Evolutionary conservation across 805 yeast species (phyloP), one percentile per base, ranked within the genome.

Genomic region (Kurtzmaniella cleridarum): DNA sequence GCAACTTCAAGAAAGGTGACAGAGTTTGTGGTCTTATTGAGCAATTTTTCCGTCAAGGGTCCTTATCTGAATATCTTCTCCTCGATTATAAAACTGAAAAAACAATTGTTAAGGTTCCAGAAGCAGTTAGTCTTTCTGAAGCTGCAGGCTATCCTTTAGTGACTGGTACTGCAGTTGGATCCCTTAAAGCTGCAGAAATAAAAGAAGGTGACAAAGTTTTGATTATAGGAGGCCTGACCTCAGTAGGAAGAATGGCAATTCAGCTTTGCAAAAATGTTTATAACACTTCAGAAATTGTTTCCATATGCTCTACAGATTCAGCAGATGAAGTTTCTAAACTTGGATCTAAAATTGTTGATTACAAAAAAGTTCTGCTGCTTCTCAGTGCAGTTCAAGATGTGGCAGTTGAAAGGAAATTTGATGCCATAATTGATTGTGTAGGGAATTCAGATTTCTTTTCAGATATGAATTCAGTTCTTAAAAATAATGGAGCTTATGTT

Each of bases 151-250:
- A 75, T 60, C 84, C 87, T 0, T 59, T 81, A 46, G 81, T 77
- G 0, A 76, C 73, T 46, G 76, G 78, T 14, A 81, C 95, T 3
- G 90, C 91, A 0, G 54, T 73, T 24, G 52, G 54, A 7, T 37
- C 32, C 5, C 5, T 27, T 29, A 42, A 50, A 5, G 47, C 50
- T 20, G 53, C 54, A 3, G 64, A 59, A 27, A 59, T 75, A 15
- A 64, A 62, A 29, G 64, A 65, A 9, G 64, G 65, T 8, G 64
- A 77, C 4, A 73, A 69, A 41, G 75, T 83, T 3, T 64, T 84
- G 35, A 70, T 86, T 15, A 62, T 84, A 34, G 95, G 95, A 29
- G 91, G 84, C 18, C 80, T 84, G 7, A 79, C 95, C 1, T 61
- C 81, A 11, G 89, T 83, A 12, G 89, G 90, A 16, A 54, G 69